Conservation (phyloP, 768 basidiomycete species). For the Leccinum subgranulosum region DNA sequence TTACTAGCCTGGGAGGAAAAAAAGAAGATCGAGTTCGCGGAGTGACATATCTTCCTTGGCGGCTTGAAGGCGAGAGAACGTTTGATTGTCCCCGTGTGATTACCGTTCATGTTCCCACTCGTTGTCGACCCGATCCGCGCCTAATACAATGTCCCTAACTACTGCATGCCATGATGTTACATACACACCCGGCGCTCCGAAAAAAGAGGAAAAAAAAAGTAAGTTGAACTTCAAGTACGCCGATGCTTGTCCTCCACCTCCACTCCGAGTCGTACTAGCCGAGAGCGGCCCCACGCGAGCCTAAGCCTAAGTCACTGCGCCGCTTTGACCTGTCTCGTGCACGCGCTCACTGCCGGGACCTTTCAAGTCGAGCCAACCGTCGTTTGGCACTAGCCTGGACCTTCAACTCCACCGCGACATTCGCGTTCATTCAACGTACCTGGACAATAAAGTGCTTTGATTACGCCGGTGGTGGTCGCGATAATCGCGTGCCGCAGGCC, state of each 20-base stretch:
- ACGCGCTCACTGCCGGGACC: background rate
- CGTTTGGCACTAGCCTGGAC: background rate
- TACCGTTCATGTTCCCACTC: conserved; percentile 5
- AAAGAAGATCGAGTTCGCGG: background rate
- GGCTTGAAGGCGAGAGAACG: background rate
- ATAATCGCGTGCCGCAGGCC: conserved; percentile 26
- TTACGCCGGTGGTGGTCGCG: conserved; percentile 11
- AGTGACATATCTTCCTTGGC: conserved; percentile 6
- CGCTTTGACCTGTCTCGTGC: background rate
- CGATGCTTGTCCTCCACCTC: background rate
- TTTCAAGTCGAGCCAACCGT: background rate
- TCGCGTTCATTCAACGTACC: conserved; percentile 8
- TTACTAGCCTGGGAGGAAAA: conserved; percentile 10
- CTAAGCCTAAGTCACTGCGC: background rate
- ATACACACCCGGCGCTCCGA: background rate
- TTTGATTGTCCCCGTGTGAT: background rate
- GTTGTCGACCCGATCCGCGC: background rate
- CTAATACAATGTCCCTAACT: background rate
- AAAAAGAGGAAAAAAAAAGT: background rate
- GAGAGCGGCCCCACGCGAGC: background rate
- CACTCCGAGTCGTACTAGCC: background rate
- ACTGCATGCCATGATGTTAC: background rate
- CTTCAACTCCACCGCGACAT: conserved; percentile 1
- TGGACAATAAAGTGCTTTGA: conserved; percentile 11
- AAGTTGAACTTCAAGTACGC: background rate